These are phyloP conservation scores for Fusarium sp. DNA, from an alignment of 2,329 filamentous ascomycete genomes.

Conservation along the genomic window DNA sequence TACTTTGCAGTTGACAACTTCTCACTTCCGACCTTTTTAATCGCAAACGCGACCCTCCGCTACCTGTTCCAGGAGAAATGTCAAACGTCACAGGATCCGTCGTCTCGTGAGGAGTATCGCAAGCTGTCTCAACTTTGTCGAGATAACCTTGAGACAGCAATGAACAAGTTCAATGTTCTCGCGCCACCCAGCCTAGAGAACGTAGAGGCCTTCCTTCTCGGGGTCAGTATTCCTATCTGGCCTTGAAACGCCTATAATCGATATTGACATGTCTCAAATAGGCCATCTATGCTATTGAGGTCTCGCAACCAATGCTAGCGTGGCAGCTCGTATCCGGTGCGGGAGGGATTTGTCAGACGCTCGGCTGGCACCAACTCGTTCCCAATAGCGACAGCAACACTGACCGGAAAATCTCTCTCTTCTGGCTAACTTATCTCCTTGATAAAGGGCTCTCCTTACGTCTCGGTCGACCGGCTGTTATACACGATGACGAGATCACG, in stretches of 20 bases:
- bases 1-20: not conserved
- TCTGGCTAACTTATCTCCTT: not conserved
- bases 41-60: not conserved
- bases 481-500: not conserved
- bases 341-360: not conserved
- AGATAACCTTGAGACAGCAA: not conserved
- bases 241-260: no score
- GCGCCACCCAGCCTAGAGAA: not conserved
- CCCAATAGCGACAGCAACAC: not conserved
- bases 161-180: not conserved
- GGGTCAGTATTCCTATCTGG: not conserved
- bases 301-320: not conserved
- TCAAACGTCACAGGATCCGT: not conserved
- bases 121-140: not conserved
- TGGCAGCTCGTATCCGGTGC: not conserved
- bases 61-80: not conserved
- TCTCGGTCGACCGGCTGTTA: not conserved
- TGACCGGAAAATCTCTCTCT: not conserved
- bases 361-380: not conserved
- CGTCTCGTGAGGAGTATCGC: not conserved
- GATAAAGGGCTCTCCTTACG: not conserved
- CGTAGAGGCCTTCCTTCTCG: not conserved
- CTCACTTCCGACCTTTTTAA: not conserved
- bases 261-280: not conserved
- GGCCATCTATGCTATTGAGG: not conserved